A percentile compares a stretch with the other conserved stretches of the same genome.
phyloP scores from a whole-genome alignment of 306 rosid species.

The Ormosia emarginata region DNA sequence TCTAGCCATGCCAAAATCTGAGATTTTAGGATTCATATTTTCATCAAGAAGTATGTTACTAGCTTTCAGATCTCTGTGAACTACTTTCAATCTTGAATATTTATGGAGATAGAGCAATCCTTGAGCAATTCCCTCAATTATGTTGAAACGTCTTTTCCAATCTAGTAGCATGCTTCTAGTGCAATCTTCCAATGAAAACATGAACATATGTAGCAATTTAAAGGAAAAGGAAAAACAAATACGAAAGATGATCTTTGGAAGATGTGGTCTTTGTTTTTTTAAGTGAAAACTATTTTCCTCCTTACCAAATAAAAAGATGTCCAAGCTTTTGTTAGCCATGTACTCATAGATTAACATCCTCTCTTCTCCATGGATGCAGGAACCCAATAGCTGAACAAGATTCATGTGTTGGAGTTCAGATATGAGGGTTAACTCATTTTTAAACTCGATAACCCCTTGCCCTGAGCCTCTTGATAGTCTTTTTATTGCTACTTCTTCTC shows the following conservation, averaged over 20 bases:
- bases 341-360: constrained; percentile 26
- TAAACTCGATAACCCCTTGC: constrained; percentile 18
- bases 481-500: constrained; percentile 29
- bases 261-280: not conserved
- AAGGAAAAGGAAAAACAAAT: not conserved
- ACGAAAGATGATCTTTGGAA: not conserved
- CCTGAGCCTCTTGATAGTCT: constrained; percentile 26
- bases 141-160: constrained; percentile 16
- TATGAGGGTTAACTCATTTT: constrained; percentile 25
- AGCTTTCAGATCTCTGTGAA: constrained; percentile 19
- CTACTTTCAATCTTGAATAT: constrained; percentile 11
- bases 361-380: constrained; percentile 24
- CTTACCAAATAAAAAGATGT: constrained; percentile 26
- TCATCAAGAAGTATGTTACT: constrained; percentile 32
- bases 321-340: constrained; percentile 22
- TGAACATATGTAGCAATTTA: not conserved
- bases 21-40: constrained; percentile 11
- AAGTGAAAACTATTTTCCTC: not conserved
- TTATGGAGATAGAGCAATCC: constrained; percentile 32
- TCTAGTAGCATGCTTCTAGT: not conserved
- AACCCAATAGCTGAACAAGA: constrained; percentile 23
- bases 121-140: constrained; percentile 24
- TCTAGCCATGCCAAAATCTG: constrained; percentile 26
- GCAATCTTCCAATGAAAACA: not conserved
- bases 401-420: constrained; percentile 30